A percentile compares a stretch with the other conserved stretches of the same genome.
phyloP scores from a whole-genome alignment of 768 basidiomycete genomes.

The Pleurotus tuoliensis region DNA sequence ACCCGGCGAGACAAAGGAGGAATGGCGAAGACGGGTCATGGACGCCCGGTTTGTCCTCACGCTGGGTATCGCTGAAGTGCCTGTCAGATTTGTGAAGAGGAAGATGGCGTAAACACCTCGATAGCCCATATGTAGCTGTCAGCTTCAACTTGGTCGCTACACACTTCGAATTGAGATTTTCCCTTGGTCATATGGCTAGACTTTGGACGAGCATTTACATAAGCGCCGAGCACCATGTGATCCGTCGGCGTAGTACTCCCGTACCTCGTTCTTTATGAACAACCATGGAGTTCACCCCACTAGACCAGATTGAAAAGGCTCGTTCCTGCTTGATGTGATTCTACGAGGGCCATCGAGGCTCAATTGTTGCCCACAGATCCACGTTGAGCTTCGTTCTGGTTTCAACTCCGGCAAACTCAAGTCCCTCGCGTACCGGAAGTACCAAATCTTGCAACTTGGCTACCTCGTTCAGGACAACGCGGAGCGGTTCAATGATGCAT shows the following conservation, averaged over 20 bases:
- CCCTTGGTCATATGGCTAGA: no score
- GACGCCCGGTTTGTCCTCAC: constrained; percentile 19
- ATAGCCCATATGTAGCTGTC: no score
- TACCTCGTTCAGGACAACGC: constrained; percentile 74
- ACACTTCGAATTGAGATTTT: no score
- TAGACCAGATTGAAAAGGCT: not conserved
- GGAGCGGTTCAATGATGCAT: constrained; percentile 52
- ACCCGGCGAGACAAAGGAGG: constrained; percentile 25
- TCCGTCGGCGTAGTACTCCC: no score
- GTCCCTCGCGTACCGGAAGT: constrained; percentile 65
- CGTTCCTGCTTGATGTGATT: not conserved
- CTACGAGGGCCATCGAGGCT: not conserved
- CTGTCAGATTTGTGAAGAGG: constrained; percentile 12
- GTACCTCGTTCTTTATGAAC: not conserved
- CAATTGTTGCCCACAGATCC: constrained; percentile 38
- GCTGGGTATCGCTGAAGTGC: constrained; percentile 15
- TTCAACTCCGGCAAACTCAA: constrained; percentile 66
- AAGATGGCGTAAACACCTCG: not conserved
- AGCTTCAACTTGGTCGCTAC: no score
- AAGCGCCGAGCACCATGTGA: no score
- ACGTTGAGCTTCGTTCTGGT: constrained; percentile 46
- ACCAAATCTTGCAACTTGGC: constrained; percentile 71
- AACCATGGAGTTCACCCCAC: not conserved
- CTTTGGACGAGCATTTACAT: no score
- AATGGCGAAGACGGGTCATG: constrained; percentile 21